Conservation (phyloP, 345 rosid species). For the Eucalyptus marginata region DNA sequence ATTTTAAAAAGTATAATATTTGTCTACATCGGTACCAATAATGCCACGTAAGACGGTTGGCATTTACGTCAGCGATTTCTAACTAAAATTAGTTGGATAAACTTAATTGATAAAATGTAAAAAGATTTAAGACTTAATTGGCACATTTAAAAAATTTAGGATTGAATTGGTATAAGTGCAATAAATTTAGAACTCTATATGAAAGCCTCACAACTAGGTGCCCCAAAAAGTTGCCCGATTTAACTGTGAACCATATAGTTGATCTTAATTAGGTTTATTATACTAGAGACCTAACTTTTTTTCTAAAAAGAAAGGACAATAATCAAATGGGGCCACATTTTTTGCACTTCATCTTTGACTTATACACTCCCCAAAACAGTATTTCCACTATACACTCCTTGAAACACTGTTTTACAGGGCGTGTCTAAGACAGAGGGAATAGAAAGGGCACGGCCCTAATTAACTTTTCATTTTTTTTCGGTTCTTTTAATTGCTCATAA, state of each 20-base stretch:
- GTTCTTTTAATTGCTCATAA: background rate
- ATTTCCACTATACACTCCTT: background rate
- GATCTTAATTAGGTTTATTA: background rate
- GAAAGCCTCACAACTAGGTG: background rate
- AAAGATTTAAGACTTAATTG: too few relatives aligned
- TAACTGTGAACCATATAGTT: background rate
- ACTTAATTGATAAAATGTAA: background rate
- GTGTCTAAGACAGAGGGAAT: background rate
- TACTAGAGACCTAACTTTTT: background rate
- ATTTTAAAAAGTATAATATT: too few relatives aligned
- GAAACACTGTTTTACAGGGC: background rate
- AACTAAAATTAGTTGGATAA: background rate
- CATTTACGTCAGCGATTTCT: fast-evolving
- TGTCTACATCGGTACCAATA: fast-evolving
- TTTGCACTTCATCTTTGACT: background rate
- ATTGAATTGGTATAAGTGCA: too few relatives aligned
- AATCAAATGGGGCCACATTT: background rate
- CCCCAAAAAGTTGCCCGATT: background rate
- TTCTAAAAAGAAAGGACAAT: background rate
- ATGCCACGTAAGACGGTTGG: too few relatives aligned
- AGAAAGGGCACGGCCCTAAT: background rate
- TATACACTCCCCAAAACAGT: background rate
- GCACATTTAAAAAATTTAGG: background rate
- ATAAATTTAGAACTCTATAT: too few relatives aligned
- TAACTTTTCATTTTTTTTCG: background rate